Evolutionary conservation across 1,139 yeast species (phyloP).

Genomic region (Kodamaea sp.): DNA sequence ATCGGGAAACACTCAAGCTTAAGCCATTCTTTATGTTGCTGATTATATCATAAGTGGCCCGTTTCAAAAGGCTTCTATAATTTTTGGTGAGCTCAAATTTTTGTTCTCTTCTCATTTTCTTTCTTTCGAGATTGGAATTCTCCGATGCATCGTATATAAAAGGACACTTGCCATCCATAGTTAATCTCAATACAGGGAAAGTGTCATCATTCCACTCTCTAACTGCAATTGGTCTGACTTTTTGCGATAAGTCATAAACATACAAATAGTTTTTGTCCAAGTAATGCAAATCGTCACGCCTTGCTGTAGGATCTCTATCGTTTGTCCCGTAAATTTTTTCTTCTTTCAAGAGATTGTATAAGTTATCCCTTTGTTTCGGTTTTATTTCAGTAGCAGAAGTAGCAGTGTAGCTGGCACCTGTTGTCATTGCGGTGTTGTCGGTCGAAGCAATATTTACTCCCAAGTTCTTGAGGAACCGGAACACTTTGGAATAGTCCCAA

Average conservation of each 20-base stretch:
- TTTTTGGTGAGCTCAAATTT: constrained; percentile 43
- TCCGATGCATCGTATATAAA: constrained; percentile 54
- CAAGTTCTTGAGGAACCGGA: constrained; percentile 73
- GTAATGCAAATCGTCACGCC: constrained; percentile 80
- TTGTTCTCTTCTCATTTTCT: constrained; percentile 37
- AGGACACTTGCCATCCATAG: constrained; percentile 72
- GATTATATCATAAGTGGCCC: constrained; percentile 38
- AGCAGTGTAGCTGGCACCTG: constrained; percentile 12
- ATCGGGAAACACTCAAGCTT: constrained; percentile 18
- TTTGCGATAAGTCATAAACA: constrained; percentile 79
- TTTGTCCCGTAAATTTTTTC: constrained; percentile 86
- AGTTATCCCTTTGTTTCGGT: constrained; percentile 25
- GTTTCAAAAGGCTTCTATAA: constrained; percentile 40
- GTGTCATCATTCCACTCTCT: constrained; percentile 70
- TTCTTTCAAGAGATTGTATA: constrained; percentile 72
- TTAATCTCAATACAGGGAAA: constrained; percentile 46
- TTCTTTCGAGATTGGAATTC: constrained; percentile 34
- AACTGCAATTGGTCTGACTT: constrained; percentile 77
- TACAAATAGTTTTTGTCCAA: constrained; percentile 68
- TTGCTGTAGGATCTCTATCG: constrained; percentile 86
- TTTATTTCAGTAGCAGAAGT: constrained; percentile 11
- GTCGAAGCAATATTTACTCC: constrained; percentile 39
- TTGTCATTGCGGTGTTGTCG: constrained; percentile 12
- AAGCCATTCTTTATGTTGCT: constrained; percentile 27
- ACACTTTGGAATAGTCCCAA: constrained; percentile 86